Percentiles rank a stretch among this genome's conserved stretches.
phyloP scores from a whole-genome alignment of 2,329 filamentous ascomycete genomes.

The Plectosphaerella plurivora region DNA sequence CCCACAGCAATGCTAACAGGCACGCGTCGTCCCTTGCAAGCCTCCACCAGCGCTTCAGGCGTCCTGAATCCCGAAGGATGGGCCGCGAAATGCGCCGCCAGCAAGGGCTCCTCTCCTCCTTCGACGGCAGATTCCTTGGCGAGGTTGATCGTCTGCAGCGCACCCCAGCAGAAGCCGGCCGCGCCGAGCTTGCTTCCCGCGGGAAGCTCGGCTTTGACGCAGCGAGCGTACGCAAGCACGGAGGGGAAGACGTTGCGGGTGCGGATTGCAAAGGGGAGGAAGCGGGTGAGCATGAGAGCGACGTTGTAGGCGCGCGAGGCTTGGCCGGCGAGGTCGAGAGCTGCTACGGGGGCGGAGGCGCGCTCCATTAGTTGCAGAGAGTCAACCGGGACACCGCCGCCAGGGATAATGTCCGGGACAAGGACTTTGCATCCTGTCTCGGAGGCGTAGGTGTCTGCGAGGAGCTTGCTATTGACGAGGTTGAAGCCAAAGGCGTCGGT shows the following conservation, averaged over 20 bases:
- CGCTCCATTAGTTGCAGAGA: conserved; percentile 11
- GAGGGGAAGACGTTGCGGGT: conserved; percentile 16
- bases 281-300: neutral
- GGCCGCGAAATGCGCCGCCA: conserved; percentile 29
- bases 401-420: conserved; percentile 18
- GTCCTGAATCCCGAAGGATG: conserved; percentile 26
- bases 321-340: conserved; percentile 5
- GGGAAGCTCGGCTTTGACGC: conserved; percentile 20
- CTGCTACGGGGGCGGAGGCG: conserved; percentile 5
- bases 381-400: conserved; percentile 12
- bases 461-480: conserved; percentile 14
- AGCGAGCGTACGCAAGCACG: conserved; percentile 22
- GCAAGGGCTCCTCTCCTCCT: conserved; percentile 19
- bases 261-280: conserved; percentile 4
- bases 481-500: conserved; percentile 13
- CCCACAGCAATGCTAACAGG: conserved; percentile 18
- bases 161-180: conserved; percentile 38
- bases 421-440: conserved; percentile 17
- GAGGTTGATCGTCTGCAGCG: conserved; percentile 24
- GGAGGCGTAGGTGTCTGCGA: conserved; percentile 13
- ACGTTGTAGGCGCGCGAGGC: neutral
- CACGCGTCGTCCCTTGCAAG: conserved; percentile 8
- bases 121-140: conserved; percentile 14
- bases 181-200: conserved; percentile 24
- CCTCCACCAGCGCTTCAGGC: conserved; percentile 23